These are phyloP conservation scores for Colletotrichum sublineola DNA, from an alignment of 2,329 filamentous ascomycete species.

Conservation along the genomic window DNA sequence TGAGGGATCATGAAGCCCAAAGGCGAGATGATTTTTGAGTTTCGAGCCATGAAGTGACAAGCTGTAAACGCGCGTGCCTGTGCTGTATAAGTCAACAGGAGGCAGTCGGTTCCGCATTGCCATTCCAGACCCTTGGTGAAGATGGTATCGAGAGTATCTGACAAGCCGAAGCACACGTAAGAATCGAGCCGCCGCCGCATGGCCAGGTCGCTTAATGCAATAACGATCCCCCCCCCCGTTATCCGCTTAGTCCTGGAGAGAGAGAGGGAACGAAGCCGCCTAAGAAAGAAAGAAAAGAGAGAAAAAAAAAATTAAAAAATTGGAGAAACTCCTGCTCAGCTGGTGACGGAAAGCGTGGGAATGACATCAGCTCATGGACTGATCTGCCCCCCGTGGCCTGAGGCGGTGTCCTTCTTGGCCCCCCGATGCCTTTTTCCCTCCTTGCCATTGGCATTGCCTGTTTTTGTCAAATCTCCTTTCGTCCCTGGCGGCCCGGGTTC, in stretches of 20 bases:
- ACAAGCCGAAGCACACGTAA: neutral
- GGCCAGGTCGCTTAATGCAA: constrained; percentile 14
- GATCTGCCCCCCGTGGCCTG: constrained; percentile 25
- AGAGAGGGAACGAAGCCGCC: neutral
- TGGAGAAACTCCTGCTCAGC: neutral
- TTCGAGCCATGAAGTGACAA: neutral
- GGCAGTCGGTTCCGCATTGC: neutral
- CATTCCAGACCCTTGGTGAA: too few relatives aligned
- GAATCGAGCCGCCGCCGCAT: neutral
- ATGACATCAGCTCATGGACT: constrained; percentile 41
- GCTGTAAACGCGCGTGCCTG: neutral
- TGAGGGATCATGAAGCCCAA: neutral
- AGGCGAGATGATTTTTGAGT: too few relatives aligned
- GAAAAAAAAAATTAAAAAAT: constrained; percentile 32
- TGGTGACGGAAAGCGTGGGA: constrained; percentile 22
- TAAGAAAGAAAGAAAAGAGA: neutral
- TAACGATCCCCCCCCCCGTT: constrained; percentile 8
- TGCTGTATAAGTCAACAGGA: too few relatives aligned
- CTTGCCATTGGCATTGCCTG: neutral
- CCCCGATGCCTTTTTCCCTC: neutral
- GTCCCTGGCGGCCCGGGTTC: constrained; percentile 13
- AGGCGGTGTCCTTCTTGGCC: constrained; percentile 23
- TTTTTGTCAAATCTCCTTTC: constrained; percentile 4
- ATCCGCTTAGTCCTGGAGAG: constrained; percentile 3
- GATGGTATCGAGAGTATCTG: neutral